Evolutionary conservation across 73 alveolate species (phyloP).

Genomic region (Breviolum minutum): DNA sequence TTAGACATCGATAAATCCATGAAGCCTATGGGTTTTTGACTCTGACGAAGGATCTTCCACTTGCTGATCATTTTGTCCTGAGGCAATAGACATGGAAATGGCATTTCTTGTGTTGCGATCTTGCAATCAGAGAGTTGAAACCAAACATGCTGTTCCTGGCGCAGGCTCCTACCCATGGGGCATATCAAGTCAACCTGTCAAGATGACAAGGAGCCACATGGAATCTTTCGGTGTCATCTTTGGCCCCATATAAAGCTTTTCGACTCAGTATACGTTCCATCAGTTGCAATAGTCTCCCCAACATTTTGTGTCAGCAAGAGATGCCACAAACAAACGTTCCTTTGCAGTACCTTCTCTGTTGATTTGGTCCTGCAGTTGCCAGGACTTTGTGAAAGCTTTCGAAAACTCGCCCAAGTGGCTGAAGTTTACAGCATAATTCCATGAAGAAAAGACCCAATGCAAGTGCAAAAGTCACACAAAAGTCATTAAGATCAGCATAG

Average conservation of each 20-base stretch:
- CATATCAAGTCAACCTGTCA: constrained; percentile 82
- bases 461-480: constrained; percentile 27
- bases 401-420: constrained; percentile 87
- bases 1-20: too few relatives aligned
- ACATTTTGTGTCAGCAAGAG: not conserved
- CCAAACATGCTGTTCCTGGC: not conserved
- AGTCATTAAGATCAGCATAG: not conserved
- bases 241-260: too few relatives aligned
- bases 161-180: constrained; percentile 84
- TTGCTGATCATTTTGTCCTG: constrained; percentile 71
- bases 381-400: constrained; percentile 63
- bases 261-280: not conserved
- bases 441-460: not conserved
- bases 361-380: not conserved
- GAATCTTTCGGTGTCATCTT: not conserved
- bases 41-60: constrained; percentile 67
- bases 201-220: constrained; percentile 28
- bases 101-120: not conserved
- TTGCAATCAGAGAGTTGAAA: not conserved
- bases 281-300: not conserved
- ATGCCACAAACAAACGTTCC: not conserved
- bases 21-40: not conserved
- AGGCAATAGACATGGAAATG: not conserved
- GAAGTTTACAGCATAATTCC: constrained; percentile 15
- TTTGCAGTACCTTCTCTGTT: not conserved